Base-by-base conservation (phyloP, 352 stramenopile genomes). In the Pythium pyrilobum region DNA sequence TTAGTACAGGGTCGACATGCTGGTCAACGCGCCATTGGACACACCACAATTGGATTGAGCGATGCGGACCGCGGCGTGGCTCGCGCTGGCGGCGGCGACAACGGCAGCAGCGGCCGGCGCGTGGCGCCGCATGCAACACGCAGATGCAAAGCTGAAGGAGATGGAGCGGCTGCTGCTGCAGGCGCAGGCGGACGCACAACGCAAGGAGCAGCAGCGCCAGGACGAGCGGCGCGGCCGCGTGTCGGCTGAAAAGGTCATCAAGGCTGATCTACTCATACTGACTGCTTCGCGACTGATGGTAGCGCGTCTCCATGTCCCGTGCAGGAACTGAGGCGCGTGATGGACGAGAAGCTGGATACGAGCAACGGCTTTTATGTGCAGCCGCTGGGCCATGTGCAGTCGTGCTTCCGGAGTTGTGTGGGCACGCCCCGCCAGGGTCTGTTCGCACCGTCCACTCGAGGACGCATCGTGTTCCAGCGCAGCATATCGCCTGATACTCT, bases 361-460 rank as follows among this genome's bases (percentile, higher is more conserved):
- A 81, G 67, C 49, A 78, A 87, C 46, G 84, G 80, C 18, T 77
- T 79, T 43, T 89, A 77, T 44, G 77, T 93, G 51, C 81, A 96
- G 49, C 60, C 84, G 28, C 79, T 96, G n/a, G 86, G 77, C 6
- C 57, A 59, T 7, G 70, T 93, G 10, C 61, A 67, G 2, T 96
- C 86, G 21, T 96, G 86, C 65, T 96, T 94, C 57, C 70, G 70
- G 49, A 71, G 63, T 34, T 92, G 72, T 50, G 66, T 85, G 36
- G 80, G 85, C 12, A 94, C 85, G 1, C 87, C 87, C n/a, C 79
- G 87, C 15, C 87, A 96, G 67, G 83, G 83, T 0, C 72, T 81
- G 24, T 72, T 95, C 8, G 86, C 81, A 20, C 81, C 84, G 10
- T 77, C 81, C 24, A 89, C 85, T 6, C 58, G 73, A 20, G 84